Evolutionary conservation across 1,284 basidiomycete genomes (phyloP), one percentile per base, ranked within the genome.

Genomic region (Mycena citricolor): DNA sequence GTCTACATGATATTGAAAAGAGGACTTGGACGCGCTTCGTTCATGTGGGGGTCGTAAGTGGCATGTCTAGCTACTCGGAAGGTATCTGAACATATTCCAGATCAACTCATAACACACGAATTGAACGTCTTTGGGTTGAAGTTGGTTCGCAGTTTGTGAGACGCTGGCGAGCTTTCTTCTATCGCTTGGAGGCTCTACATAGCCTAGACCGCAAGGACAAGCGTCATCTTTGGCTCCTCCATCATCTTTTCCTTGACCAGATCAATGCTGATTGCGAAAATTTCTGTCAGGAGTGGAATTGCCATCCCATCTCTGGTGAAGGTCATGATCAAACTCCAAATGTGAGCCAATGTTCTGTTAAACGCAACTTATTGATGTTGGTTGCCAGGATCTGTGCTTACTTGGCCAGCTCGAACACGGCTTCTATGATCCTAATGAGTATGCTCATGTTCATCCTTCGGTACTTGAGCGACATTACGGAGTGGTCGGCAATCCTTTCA

Each of bases 141-240:
- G 46, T 52, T 24, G 50, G 23, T 10, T 45, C 22, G 1, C 25
- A 37, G 37, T 51, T 39, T 39, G 33, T 22, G 29, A 37, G 42
- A 6, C 32, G 28, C 8, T 49, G 47, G 47, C 32, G 42, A 6
- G 42, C 42, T 4, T 49, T 49, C 13, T 47, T 53, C 14, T 40
- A 53, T 16, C 4, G 42, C 5, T 42, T 49, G 4, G 47, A 49
- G 21, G 35, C 24, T 4, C 10, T 36, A 4, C 47, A 49, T 14
- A 33, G 42, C 2, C 28, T 49, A 10, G 37, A 40, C 5, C 12
- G 29, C 13, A 32, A 29, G 13, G 41, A 51, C 22, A 39, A 34
- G 3, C 21, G 26, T 8, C 64, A 69, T 41, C 42, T 69, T 0
- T 69, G 66, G 66, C 57, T 67, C 0, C 49, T 69, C 1, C 65